These are phyloP conservation scores for Chlorella ohadii DNA, from an alignment of 139 green algal species.

Conservation along the genomic window DNA sequence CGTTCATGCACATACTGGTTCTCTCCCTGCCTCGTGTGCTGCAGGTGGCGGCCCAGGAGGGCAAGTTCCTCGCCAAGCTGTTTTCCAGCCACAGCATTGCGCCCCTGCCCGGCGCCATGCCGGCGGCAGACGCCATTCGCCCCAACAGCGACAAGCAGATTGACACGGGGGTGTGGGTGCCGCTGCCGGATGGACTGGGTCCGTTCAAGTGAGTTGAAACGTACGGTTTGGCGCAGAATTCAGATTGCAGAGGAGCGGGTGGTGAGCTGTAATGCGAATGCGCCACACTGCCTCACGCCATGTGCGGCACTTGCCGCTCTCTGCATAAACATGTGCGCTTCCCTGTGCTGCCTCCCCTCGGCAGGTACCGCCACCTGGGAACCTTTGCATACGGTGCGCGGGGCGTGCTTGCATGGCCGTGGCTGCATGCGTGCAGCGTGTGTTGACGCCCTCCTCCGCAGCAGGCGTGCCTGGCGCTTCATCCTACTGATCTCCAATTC, in stretches of 20 bases:
- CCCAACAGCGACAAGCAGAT: neutral
- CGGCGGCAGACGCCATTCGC: neutral
- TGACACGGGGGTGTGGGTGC: constrained; percentile 12
- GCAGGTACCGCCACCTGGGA: constrained; percentile 12
- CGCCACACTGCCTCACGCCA: too few relatives aligned
- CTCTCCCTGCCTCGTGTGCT: neutral
- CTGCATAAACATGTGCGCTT: too few relatives aligned
- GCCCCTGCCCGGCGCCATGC: neutral
- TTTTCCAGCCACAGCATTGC: neutral
- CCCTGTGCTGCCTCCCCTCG: neutral
- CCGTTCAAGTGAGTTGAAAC: constrained; percentile 18
- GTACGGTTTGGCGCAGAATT: too few relatives aligned
- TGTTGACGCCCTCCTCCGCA: too few relatives aligned
- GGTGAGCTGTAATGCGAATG: too few relatives aligned
- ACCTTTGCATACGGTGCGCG: constrained; percentile 61
- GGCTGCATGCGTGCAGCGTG: too few relatives aligned
- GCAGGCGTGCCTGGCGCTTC: too few relatives aligned
- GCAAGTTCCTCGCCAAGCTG: constrained; percentile 70
- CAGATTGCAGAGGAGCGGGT: too few relatives aligned
- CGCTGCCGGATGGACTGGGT: neutral
- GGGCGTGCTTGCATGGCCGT: too few relatives aligned
- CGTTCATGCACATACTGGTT: too few relatives aligned
- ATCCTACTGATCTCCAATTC: too few relatives aligned
- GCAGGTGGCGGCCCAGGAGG: constrained; percentile 5
- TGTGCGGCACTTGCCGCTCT: too few relatives aligned